Conservation (phyloP, 1,284 basidiomycete genomes). For the Ustilago cynodontis region DNA sequence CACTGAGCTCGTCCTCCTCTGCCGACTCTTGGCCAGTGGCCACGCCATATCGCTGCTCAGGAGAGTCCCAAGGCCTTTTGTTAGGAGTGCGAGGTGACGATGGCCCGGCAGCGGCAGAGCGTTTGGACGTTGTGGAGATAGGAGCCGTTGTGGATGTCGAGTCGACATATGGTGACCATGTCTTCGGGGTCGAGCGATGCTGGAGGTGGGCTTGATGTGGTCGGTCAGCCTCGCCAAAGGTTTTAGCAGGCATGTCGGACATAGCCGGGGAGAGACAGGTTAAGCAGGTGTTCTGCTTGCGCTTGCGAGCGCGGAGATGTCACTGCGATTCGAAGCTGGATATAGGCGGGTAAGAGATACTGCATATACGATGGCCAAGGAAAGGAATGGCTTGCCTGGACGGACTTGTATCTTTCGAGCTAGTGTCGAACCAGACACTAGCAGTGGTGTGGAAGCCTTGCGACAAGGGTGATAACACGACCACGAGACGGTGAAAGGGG, state of each 20-base stretch:
- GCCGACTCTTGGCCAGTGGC: slow-evolving; percentile 8
- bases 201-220: slow-evolving; percentile 13
- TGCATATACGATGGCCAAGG: slow-evolving; percentile 5
- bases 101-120: slow-evolving; percentile 7
- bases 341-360: slow-evolving; percentile 2
- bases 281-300: neutral
- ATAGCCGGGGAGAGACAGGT: slow-evolving; percentile 15
- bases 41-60: neutral
- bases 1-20: slow-evolving; percentile 44
- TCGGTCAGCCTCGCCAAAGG: slow-evolving; percentile 26
- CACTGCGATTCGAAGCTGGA: slow-evolving; percentile 1
- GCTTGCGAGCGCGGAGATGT: neutral
- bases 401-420: neutral
- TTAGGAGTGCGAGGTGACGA: slow-evolving; percentile 12
- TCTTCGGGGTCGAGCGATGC: neutral
- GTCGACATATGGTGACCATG: slow-evolving; percentile 2
- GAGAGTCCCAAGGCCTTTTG: slow-evolving; percentile 25
- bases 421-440: neutral
- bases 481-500: neutral
- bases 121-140: slow-evolving; percentile 1
- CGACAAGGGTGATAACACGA: neutral
- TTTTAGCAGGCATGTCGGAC: slow-evolving; percentile 34
- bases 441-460: neutral
- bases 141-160: neutral
- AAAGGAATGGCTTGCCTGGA: neutral